A percentile compares a stretch with the other conserved stretches of the same genome.
Conservation (phyloP, 495 filamentous ascomycete genomes). For the Penicillium parvum region DNA sequence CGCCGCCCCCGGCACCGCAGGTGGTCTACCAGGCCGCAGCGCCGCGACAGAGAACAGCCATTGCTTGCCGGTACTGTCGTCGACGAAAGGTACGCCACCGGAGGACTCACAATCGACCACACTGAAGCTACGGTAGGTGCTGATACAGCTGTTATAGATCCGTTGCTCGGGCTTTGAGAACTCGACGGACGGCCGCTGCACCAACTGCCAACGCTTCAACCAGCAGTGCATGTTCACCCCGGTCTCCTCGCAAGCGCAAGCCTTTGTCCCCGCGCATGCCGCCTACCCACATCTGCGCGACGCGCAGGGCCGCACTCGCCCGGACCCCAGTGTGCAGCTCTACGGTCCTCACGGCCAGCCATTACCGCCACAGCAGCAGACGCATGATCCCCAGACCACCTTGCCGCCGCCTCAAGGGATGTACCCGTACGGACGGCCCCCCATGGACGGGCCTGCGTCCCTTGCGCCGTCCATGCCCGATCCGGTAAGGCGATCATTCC, state of each 20-base stretch:
- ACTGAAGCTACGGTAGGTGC: too few relatives aligned
- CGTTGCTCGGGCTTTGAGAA: slow-evolving; percentile 80
- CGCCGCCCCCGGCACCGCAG: slow-evolving; percentile 39
- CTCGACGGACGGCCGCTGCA: slow-evolving; percentile 72
- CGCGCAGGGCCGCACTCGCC: slow-evolving; percentile 39
- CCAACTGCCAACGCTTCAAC: slow-evolving; percentile 74
- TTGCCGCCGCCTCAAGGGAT: slow-evolving; percentile 48
- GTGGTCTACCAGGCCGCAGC: slow-evolving; percentile 63
- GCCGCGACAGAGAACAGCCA: slow-evolving; percentile 74
- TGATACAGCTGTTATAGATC: slow-evolving; percentile 63
- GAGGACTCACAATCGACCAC: neutral
- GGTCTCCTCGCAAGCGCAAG: slow-evolving; percentile 76
- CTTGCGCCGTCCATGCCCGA: slow-evolving; percentile 38
- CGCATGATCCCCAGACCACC: slow-evolving; percentile 42
- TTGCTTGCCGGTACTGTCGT: slow-evolving; percentile 80
- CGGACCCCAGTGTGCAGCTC: slow-evolving; percentile 42
- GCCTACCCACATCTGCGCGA: slow-evolving; percentile 60
- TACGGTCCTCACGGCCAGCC: slow-evolving; percentile 78
- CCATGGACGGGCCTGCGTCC: slow-evolving; percentile 36
- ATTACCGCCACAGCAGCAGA: slow-evolving; percentile 52
- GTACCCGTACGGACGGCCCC: slow-evolving; percentile 37
- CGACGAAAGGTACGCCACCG: slow-evolving; percentile 64
- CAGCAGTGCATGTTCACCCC: slow-evolving; percentile 86
- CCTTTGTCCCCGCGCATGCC: slow-evolving; percentile 76
- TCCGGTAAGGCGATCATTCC: slow-evolving; percentile 43